Evolutionary conservation across 176 grass and related monocot genomes (phyloP).

Genomic region (Carex scoparia): DNA sequence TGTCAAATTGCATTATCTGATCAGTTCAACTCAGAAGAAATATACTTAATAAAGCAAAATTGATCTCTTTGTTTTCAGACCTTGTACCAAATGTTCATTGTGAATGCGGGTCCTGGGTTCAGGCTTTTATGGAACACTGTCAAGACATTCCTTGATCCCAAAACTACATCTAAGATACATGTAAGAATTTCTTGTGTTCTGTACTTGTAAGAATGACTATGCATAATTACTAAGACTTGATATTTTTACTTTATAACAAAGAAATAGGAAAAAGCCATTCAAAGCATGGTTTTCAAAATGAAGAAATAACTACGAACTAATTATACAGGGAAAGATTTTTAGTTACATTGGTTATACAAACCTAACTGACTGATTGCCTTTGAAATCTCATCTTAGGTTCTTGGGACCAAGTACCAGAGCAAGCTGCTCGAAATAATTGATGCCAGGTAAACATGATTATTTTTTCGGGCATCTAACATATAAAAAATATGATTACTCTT

Average conservation of each 20-base stretch:
- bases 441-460: slow-evolving; percentile 39
- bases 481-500: neutral
- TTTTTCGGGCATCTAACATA: slow-evolving; percentile 5
- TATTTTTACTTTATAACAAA: neutral
- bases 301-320: neutral
- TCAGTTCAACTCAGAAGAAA: neutral
- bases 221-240: neutral
- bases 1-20: neutral
- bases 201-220: neutral
- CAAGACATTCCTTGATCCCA: slow-evolving; percentile 90
- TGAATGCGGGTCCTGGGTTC: slow-evolving; percentile 93
- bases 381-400: slow-evolving; percentile 53
- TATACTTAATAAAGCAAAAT: neutral
- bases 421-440: slow-evolving; percentile 93
- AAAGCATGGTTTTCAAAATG: too few relatives aligned
- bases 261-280: neutral
- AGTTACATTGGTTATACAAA: neutral
- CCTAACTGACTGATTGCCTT: neutral
- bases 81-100: slow-evolving; percentile 90
- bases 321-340: neutral
- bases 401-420: slow-evolving; percentile 83
- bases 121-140: slow-evolving; percentile 87
- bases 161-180: slow-evolving; percentile 98
- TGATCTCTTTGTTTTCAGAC: slow-evolving; percentile 46
- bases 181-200: slow-evolving; percentile 36